Base-by-base conservation (phyloP, 2,329 filamentous ascomycete species). In the Colletotrichum viniferum region DNA sequence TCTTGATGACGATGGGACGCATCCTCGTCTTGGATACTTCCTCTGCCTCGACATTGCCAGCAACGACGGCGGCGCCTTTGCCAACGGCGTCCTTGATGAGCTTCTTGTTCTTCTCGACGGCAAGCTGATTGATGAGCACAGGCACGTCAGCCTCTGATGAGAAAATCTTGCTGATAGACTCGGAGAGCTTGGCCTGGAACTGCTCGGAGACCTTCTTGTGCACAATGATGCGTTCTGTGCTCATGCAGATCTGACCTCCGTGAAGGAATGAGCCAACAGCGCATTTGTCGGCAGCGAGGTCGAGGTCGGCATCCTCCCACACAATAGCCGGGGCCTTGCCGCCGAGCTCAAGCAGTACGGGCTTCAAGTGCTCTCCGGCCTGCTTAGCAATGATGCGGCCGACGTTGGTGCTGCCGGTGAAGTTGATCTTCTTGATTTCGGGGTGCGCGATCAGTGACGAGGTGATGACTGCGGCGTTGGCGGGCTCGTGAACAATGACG, bases 211-310 rank as follows among this genome's bases (percentile, higher is more conserved):
- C 78, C 26, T 84, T 82, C 74, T 86, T 85, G 82, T 92, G 90
- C 5, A 92, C 88, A 10, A 92, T 79, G 36, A 97, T 93, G 32
- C 92, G 90, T 85, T 97, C 95, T 0, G 95, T 97, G 21, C 90
- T 90, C 95, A 97, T 97, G 88, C 95, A 97, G 61, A 97, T 92
- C 85, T 98, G 95, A 0, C 95, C 95, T 3, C 88, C 87, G 82
- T 96, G 90, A 75, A 95, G 80, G 81, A 96, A 96, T 0, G 94
- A 88, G 5, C 95, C 95, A 2, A 94, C 82, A 0, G 91, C 91
- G 78, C 93, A 94, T 79, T 92, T 90, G 14, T 87, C 83, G 0
- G 94, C 95, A 0, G 95, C 95, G 28, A 91, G 87, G 34, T 94
- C 89, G 55, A 98, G 82, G 80, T 98, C 90, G 16, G 95, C 95